Base-by-base conservation (phyloP, 306 rosid species). In the Benincasa hispida region DNA sequence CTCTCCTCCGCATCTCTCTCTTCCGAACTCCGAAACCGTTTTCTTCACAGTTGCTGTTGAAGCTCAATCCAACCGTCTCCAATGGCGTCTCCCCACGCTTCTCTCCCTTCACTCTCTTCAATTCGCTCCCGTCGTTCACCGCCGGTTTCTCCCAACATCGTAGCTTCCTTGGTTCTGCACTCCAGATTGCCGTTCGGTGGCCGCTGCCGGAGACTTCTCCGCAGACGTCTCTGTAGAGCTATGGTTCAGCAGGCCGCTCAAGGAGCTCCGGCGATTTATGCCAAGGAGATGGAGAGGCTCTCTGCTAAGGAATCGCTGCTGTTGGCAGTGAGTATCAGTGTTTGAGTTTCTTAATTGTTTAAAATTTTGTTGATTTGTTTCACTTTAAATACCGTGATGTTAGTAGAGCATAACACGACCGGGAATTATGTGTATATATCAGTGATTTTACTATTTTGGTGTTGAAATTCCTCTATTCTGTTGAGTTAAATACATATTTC, bases 281-380 rank as follows among this genome's bases (percentile, higher is more conserved):
- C 99, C 47, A 95, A 92, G 86, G 98, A 92, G 86, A 95, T 95
- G 99, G 99, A 95, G 90, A 88, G 99, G 80, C 96, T 95, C 35
- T 88, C 99, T 10, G 99, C 99, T 24, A 95, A 95, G 76, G 99
- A 95, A 78, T 95, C 99, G 60, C 96, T 95, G 72, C 99, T 95
- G 69, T 96, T 95, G 62, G 97, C 99, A 4, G 99, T 95, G 72
- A 87, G 96, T 79, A 10, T 83, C n/a, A 4, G 3, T 10, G 34
- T 32, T 74, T 17, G 65, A 22, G 19, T 70, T 54, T 32, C 42
- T 54, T 53, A 0, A 4, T 34, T 51, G 39, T 17, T 30, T 2
- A 19, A 7, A 9, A 7, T 9, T 4, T 1, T 35, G 17, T 35
- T 21, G 30, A 67, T 41, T 67, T 10, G n/a, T 21, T 67, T 22